A percentile compares a stretch with the other conserved stretches of the same genome.
Conservation (phyloP, 495 filamentous ascomycete genomes). For the Podospora comata region DNA sequence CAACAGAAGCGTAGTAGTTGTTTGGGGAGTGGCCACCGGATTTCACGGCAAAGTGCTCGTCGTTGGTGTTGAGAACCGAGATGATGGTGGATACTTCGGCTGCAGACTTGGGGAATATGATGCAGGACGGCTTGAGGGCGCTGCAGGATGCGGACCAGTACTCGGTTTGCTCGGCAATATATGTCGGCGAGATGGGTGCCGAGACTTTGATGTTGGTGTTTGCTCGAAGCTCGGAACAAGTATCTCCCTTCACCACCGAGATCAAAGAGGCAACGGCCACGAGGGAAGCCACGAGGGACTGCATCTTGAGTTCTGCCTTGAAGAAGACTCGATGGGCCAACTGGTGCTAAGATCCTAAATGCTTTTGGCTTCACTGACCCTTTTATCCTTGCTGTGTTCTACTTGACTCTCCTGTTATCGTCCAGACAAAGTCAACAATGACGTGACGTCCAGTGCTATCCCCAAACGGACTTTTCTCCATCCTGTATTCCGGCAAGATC, state of each 20-base stretch:
- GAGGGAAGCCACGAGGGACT: neutral
- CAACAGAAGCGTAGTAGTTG: conserved; percentile 52
- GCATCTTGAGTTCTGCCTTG: conserved; percentile 3
- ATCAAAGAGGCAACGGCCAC: conserved; percentile 3
- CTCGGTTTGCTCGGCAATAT: conserved; percentile 39
- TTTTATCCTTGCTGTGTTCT: neutral
- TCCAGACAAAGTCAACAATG: neutral
- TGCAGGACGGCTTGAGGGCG: conserved; percentile 46
- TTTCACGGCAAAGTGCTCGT: conserved; percentile 49
- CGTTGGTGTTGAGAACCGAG: conserved; percentile 32
- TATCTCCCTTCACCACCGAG: conserved; percentile 24
- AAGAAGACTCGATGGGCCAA: neutral
- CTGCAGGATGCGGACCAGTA: conserved; percentile 49
- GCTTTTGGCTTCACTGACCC: neutral
- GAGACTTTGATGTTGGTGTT: conserved; percentile 37
- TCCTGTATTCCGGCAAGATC: neutral
- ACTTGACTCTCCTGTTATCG: neutral
- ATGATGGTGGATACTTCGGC: conserved; percentile 39
- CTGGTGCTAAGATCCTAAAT: too few species aligned
- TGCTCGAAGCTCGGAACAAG: conserved; percentile 31
- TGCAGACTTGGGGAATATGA: conserved; percentile 42
- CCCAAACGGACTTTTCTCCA: neutral
- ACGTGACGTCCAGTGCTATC: neutral
- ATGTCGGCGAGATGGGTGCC: conserved; percentile 30
- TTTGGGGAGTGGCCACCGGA: conserved; percentile 52